Base-by-base conservation (phyloP, 805 yeast species). In the Starmerella gropengiesseri region DNA sequence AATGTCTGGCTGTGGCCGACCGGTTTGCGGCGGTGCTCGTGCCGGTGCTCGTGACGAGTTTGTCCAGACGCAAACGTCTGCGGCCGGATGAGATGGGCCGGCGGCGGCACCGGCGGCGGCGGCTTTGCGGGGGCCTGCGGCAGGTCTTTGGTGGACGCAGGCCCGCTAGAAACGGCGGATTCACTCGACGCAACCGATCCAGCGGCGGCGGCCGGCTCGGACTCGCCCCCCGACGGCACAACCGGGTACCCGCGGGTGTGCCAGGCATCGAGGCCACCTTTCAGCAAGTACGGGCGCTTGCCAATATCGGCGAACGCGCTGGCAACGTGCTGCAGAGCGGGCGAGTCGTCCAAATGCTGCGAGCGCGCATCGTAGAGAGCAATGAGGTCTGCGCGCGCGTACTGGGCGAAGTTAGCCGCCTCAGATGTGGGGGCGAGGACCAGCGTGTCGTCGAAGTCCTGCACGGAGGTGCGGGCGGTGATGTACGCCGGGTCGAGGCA, bases 401-500 rank as follows among this genome's bases (percentile, higher is more conserved):
- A 62, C 3, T 64, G 59, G 18, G 62, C 58, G 53, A 86, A 86
- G 37, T 70, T 49, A 1, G 53, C 56, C 39, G 69, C 70, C 54
- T 84, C 91, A 3, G 58, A 57, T 12, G 66, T 67, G 2, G 86
- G 74, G 13, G 81, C 66, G 13, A 74, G 58, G 45, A 77, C 62
- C 9, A 89, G 69, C 36, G 73, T 62, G 32, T 67, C 69, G 51
- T 80, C 82, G n/a, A 87, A 61, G 42, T 80, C 89, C n/a, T 58
- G 61, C 52, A 81, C 83, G 0, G 73, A 66, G 55, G 74, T 73
- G 8, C 64, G 62, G 1, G 61, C 58, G 40, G 75, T 61, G 16
- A 78, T 63, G 1, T 75, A 67, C 16, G 71, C 67, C 0, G 96
- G 95, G 41, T 84, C 94, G 16, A 87, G 70, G 56, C 87, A 82